Conservation (phyloP, 1,284 basidiomycete genomes). For the Porodaedalea pini region DNA sequence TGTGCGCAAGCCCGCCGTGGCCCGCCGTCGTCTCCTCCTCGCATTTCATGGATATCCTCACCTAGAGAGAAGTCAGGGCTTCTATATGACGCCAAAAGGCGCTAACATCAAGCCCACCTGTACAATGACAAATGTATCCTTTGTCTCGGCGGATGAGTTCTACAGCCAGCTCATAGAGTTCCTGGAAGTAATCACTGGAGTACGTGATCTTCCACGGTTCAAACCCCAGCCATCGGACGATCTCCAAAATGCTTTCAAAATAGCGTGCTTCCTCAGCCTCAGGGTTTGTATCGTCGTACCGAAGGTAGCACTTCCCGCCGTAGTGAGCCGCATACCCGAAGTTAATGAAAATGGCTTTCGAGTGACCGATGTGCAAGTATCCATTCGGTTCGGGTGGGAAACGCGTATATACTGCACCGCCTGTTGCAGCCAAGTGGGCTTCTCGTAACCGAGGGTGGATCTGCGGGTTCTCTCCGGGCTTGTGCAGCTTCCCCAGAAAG, state of each 20-base stretch:
- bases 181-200: slow-evolving; percentile 95
- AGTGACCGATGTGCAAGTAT: slow-evolving; percentile 94
- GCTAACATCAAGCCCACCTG: slow-evolving; percentile 61
- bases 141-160: slow-evolving; percentile 88
- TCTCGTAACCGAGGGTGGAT: slow-evolving; percentile 75
- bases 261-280: slow-evolving; percentile 96
- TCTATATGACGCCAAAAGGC: slow-evolving; percentile 2
- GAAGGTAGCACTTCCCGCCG: slow-evolving; percentile 87
- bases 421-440: slow-evolving; percentile 79
- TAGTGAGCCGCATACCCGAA: slow-evolving; percentile 96
- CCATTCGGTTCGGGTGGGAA: slow-evolving; percentile 99
- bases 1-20: slow-evolving; percentile 85
- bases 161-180: slow-evolving; percentile 87
- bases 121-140: slow-evolving; percentile 96
- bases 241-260: slow-evolving; percentile 96
- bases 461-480: slow-evolving; percentile 93
- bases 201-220: slow-evolving; percentile 99
- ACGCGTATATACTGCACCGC: slow-evolving; percentile 87
- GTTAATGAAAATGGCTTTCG: slow-evolving; percentile 97
- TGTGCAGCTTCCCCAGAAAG: slow-evolving; percentile 91
- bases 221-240: slow-evolving; percentile 94
- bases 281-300: slow-evolving; percentile 98
- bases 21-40: slow-evolving; percentile 82
- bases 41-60: slow-evolving; percentile 87
- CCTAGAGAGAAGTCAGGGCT: slow-evolving; percentile 41